Base-by-base conservation (phyloP, 768 basidiomycete species). In the Pleurotus tuber-regium region DNA sequence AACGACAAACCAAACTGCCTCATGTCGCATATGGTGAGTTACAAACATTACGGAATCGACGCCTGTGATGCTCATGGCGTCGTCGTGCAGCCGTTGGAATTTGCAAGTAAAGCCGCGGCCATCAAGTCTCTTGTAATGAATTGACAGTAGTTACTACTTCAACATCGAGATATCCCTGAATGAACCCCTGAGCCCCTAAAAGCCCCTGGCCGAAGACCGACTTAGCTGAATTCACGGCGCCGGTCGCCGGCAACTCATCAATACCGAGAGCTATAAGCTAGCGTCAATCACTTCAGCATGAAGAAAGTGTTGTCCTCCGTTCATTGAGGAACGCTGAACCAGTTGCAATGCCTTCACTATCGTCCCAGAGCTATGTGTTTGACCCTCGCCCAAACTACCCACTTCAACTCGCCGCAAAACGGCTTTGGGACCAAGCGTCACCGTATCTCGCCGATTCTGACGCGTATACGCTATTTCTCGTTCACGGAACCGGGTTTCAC, bases 371-470 rank as follows among this genome's bases (percentile, higher is more conserved):
- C 21, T 82, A 73, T 53, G 60, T 70, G 24, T 79, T 82, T 50
- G 81, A 84, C 58, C 75, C 80, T 14, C 73, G 79, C 1, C 80
- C 80, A 1, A 62, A 69, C 21, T 79, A 73, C 51, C 79, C 80
- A 0, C 63, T 82, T 3, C 61, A 78, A 2, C 59, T 77, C 6
- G 72, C 74, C 10, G 76, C 71, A 2, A 82, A 79, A 51, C 75
- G 77, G 5, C 82, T 80, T 59, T 75, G 72, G 75, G 56, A 61
- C n/a, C 55, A 68, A 1, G 53, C 64, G 1, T 71, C 68, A 1
- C 63, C 66, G 14, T 51, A 66, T 41, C 55, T 67, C 3, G 46
- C 66, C 18, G 75, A 77, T 40, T 57, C 64, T 0, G 65, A 68
- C 14, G 79, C 74, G 0, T 42, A 73, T 9, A 82, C 82, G 0